These are phyloP conservation scores for Odontarrhena argentea DNA, from an alignment of 345 rosid genomes.

Conservation along the genomic window DNA sequence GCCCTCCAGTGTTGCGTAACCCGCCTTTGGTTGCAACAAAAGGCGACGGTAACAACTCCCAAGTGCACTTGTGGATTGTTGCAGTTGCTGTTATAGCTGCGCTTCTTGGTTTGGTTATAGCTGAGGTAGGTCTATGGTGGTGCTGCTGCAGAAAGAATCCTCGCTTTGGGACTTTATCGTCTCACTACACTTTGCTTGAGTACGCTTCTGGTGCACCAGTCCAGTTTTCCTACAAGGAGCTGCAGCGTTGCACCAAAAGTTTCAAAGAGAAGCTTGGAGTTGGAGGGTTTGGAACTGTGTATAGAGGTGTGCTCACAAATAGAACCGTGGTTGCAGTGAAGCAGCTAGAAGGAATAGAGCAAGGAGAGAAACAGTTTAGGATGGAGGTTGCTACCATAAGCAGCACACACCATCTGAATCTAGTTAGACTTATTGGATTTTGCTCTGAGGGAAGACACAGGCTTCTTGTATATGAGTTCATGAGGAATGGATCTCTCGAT, in stretches of 20 bases:
- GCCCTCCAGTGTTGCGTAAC: constrained; percentile 51
- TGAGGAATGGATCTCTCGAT: constrained; percentile 68
- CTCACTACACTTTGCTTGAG: constrained; percentile 55
- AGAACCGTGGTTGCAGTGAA: constrained; percentile 58
- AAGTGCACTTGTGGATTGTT: constrained; percentile 45
- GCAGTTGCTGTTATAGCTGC: constrained; percentile 40
- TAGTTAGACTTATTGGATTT: constrained; percentile 65
- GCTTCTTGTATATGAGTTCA: constrained; percentile 68
- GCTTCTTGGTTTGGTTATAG: constrained; percentile 42
- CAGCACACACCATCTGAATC: constrained; percentile 68
- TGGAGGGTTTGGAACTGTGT: constrained; percentile 71
- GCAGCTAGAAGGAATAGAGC: constrained; percentile 62
- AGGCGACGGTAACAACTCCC: constrained; percentile 32
- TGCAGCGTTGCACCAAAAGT: constrained; percentile 52
- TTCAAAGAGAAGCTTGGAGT: constrained; percentile 60
- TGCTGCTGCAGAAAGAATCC: constrained; percentile 49
- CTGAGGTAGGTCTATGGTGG: constrained; percentile 55
- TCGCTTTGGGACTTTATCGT: constrained; percentile 45
- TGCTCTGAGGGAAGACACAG: constrained; percentile 64
- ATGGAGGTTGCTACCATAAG: constrained; percentile 74
- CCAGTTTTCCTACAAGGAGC: constrained; percentile 59
- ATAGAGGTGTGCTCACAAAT: constrained; percentile 54
- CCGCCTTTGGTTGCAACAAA: constrained; percentile 26
- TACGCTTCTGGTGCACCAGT: constrained; percentile 65
- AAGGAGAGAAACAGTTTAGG: constrained; percentile 66